Percentiles rank a stretch among this genome's conserved stretches.
Conservation (phyloP, 306 rosid genomes). For the Fragaria nilgerrensis region DNA sequence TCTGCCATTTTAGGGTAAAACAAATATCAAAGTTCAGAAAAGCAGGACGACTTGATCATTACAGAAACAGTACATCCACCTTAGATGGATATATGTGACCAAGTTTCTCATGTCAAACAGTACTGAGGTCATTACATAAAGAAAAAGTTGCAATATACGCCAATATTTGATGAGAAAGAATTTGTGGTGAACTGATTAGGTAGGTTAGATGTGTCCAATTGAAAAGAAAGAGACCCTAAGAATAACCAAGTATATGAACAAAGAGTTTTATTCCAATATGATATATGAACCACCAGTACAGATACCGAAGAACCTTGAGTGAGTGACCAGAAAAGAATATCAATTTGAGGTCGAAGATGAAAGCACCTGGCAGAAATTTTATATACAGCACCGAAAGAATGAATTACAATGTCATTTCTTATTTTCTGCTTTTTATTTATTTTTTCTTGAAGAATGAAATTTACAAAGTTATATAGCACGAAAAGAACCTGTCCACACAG, state of each 20-base stretch:
- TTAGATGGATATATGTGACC: too few relatives aligned
- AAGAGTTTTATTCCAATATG: background rate
- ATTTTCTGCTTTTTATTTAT: slow-evolving; percentile 24
- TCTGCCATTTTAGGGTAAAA: background rate
- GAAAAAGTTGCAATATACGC: too few relatives aligned
- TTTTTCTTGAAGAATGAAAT: slow-evolving; percentile 47
- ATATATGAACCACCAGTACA: background rate
- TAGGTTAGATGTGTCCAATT: background rate
- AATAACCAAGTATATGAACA: background rate
- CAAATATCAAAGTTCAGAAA: background rate
- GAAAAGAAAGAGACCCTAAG: background rate
- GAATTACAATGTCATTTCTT: background rate
- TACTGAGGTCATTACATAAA: too few relatives aligned
- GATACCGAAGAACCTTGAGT: background rate
- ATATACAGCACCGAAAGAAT: slow-evolving; percentile 2
- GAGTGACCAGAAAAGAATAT: background rate
- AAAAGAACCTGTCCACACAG: slow-evolving; percentile 60
- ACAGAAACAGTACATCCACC: too few relatives aligned
- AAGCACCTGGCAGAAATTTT: background rate
- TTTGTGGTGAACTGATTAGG: too few relatives aligned
- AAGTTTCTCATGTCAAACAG: too few relatives aligned
- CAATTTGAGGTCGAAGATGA: background rate
- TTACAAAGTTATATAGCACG: slow-evolving; percentile 50
- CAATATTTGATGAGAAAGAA: too few relatives aligned
- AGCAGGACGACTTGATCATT: background rate